phyloP scores from a whole-genome alignment of 345 rosid genomes.

The Eucalyptus leucophloia region DNA sequence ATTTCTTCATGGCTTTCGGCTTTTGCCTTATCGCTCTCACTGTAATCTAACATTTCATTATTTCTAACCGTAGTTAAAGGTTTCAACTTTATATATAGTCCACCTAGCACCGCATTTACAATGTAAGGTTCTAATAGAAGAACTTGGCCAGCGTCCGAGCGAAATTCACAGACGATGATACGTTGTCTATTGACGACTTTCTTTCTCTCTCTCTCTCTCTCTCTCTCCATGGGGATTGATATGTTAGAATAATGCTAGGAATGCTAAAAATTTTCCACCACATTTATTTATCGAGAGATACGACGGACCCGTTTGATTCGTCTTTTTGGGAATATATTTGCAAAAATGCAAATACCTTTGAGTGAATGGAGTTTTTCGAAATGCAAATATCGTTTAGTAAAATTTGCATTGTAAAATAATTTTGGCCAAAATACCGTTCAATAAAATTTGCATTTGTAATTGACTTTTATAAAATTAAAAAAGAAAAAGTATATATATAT shows the following conservation, averaged over 20 bases:
- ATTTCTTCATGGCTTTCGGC: background rate
- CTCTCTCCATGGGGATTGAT: background rate
- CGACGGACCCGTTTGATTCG: rapidly evolving
- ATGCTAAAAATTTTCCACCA: background rate
- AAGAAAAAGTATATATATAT: too few relatives aligned
- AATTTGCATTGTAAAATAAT: too few relatives aligned
- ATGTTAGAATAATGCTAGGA: background rate
- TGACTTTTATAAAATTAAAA: too few relatives aligned
- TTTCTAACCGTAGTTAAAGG: background rate
- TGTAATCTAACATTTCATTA: background rate
- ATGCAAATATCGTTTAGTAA: too few relatives aligned
- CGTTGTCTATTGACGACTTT: background rate
- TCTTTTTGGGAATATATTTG: too few relatives aligned
- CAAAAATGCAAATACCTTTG: too few relatives aligned
- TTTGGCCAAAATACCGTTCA: too few relatives aligned
- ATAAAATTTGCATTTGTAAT: too few relatives aligned
- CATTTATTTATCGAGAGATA: background rate
- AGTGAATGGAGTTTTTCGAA: too few relatives aligned
- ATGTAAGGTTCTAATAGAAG: too few relatives aligned
- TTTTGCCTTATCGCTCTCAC: background rate
- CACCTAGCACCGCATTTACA: background rate
- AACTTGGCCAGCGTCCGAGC: background rate
- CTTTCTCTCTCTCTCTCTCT: background rate
- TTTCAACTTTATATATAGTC: background rate
- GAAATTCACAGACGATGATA: background rate